phyloP scores from a whole-genome alignment of 495 filamentous ascomycete species.

The Aeminium ludgeri region DNA sequence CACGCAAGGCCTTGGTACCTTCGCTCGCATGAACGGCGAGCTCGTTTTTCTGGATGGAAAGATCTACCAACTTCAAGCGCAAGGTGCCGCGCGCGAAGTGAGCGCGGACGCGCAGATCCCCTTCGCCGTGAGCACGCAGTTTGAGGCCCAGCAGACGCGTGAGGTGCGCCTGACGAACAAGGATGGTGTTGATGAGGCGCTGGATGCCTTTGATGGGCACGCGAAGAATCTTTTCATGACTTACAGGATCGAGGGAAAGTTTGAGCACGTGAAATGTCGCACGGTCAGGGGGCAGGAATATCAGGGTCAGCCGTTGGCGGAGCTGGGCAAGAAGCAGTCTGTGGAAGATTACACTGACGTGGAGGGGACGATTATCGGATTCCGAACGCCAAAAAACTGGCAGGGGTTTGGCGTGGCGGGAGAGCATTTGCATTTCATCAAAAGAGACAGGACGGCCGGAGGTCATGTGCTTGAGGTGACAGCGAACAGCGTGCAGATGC shows the following conservation, averaged over 20 bases:
- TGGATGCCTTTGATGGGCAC: slow-evolving; percentile 18
- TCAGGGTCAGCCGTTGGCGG: slow-evolving; percentile 26
- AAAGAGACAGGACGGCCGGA: slow-evolving; percentile 26
- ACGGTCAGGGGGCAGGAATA: slow-evolving; percentile 23
- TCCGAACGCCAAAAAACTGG: slow-evolving; percentile 31
- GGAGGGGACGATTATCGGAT: slow-evolving; percentile 32
- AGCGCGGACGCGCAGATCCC: slow-evolving; percentile 23
- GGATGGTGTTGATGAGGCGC: slow-evolving; percentile 16
- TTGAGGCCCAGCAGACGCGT: slow-evolving; percentile 17
- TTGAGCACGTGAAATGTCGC: slow-evolving; percentile 24
- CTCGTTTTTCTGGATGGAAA: slow-evolving; percentile 33
- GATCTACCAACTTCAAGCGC: slow-evolving; percentile 29
- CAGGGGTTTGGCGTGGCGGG: slow-evolving; percentile 35
- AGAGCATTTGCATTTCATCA: slow-evolving; percentile 37
- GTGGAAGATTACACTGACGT: slow-evolving; percentile 23
- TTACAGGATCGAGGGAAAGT: slow-evolving; percentile 26
- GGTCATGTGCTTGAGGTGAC: slow-evolving; percentile 31
- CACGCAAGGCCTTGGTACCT: slow-evolving; percentile 37
- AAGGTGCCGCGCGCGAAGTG: slow-evolving; percentile 22
- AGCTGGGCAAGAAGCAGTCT: slow-evolving; percentile 28
- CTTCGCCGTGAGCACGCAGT: slow-evolving; percentile 30
- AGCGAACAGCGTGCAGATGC: slow-evolving; percentile 10
- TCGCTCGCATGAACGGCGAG: slow-evolving; percentile 33
- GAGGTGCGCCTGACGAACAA: slow-evolving; percentile 5
- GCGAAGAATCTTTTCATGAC: slow-evolving; percentile 27